Conservation (phyloP, 2,329 filamentous ascomycete genomes). For the Beauveria caledonica region DNA sequence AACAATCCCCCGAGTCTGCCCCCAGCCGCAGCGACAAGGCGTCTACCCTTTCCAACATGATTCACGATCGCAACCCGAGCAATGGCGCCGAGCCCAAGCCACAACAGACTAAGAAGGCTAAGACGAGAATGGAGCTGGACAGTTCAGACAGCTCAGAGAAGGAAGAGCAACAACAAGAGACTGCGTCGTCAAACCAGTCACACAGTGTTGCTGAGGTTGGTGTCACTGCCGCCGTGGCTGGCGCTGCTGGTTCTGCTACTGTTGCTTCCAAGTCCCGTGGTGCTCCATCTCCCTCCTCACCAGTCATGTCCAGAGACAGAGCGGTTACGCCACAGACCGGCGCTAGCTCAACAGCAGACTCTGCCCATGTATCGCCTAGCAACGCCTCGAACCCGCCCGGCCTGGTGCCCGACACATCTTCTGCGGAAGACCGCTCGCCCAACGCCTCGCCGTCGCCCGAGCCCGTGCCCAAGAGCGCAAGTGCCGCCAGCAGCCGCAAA, state of each 20-base stretch:
- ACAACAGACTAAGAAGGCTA: slow-evolving; percentile 41
- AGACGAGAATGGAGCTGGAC: slow-evolving; percentile 58
- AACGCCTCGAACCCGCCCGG: slow-evolving; percentile 49
- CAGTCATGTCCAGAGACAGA: slow-evolving; percentile 19
- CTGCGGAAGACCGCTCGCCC: slow-evolving; percentile 58
- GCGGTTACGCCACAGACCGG: slow-evolving; percentile 19
- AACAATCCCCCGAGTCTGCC: slow-evolving; percentile 19
- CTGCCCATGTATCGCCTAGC: slow-evolving; percentile 42
- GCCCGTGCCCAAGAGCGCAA: slow-evolving; percentile 36
- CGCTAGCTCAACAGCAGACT: slow-evolving; percentile 35
- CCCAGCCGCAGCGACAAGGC: slow-evolving; percentile 23
- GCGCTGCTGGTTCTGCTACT: background rate
- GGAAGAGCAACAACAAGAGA: slow-evolving; percentile 11
- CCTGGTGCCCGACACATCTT: slow-evolving; percentile 63
- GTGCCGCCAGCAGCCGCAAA: slow-evolving; percentile 28
- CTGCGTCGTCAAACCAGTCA: background rate
- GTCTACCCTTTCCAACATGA: slow-evolving; percentile 31
- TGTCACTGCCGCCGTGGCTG: slow-evolving; percentile 20
- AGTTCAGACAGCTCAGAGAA: slow-evolving; percentile 55
- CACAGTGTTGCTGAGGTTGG: slow-evolving; percentile 22
- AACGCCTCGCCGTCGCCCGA: slow-evolving; percentile 59
- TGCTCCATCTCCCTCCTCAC: background rate
- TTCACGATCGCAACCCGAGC: slow-evolving; percentile 25
- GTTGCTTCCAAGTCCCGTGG: background rate
- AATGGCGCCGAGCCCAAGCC: slow-evolving; percentile 41